Base-by-base conservation (phyloP, 2,329 filamentous ascomycete genomes). In the Diaporthe sp. region DNA sequence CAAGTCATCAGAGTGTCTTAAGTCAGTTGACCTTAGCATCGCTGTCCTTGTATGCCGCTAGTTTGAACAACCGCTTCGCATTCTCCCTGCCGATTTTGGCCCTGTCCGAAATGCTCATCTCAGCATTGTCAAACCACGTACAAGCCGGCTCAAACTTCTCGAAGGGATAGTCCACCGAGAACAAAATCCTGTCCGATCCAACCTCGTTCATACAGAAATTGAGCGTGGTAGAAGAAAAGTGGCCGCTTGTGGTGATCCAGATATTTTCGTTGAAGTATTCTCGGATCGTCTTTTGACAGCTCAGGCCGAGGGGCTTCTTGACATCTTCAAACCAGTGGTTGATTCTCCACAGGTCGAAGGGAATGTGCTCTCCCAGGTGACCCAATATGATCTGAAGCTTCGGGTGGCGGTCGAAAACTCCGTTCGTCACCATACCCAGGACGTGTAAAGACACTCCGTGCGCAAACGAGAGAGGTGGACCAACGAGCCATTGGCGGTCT, bases 381-480 rank as follows among this genome's bases (percentile, higher is more conserved):
- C 87, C 87, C 3, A 88, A 81, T 60, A 89, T 83, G 39, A 89
- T 75, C 76, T 88, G 84, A 5, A 87, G 80, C 74, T 83, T 84
- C 3, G 87, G 87, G 71, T 86, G 83, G 28, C 87, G 82, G 74
- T 89, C 87, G 62, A 88, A 88, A 25, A 88, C 85, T 53, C 87
- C 87, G 76, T 88, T 88, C 58, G 86, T 86, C 17, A 88, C 83
- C 82, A 89, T 85, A n/a, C 87, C 85, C 7, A 93, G 83, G 0
- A 88, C 82, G 79, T 93, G 91, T 0, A 92, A 85, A 75, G 85
- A 88, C 72, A 92, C 90, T 4, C 88, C 90, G 0, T 91, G 87
- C 3, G 90, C 90, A 70, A 92, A 92, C 72, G 85, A 88, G 7
- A 91, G 85, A 0, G 90, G 90, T 1, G 90, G 90, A 0, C 91